phyloP scores from a whole-genome alignment of 2,329 filamentous ascomycete species.

The Aspergillus pseudoglaucus region DNA sequence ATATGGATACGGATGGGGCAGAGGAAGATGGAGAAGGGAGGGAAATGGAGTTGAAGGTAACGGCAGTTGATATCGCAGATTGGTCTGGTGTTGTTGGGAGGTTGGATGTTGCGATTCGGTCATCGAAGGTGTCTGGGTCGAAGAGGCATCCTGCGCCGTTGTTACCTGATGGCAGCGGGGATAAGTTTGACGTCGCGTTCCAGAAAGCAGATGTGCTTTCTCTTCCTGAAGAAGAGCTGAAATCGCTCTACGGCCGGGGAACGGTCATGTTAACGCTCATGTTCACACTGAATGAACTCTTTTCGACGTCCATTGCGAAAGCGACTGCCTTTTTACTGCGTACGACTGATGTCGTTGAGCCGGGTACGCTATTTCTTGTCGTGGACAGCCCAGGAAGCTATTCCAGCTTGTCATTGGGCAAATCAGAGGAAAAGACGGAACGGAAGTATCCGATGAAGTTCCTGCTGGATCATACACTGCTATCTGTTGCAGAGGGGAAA shows the following conservation, averaged over 20 bases:
- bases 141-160: conserved; percentile 26
- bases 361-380: conserved; percentile 67
- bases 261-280: conserved; percentile 67
- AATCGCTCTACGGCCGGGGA: conserved; percentile 23
- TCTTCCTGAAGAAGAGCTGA: conserved; percentile 31
- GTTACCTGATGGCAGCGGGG: conserved; percentile 2
- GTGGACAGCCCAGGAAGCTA: conserved; percentile 93
- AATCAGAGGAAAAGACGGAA: conserved; percentile 32
- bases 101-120: conserved; percentile 52
- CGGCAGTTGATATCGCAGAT: conserved; percentile 73
- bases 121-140: conserved; percentile 21
- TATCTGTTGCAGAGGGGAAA: conserved; percentile 41
- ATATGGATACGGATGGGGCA: conserved; percentile 1
- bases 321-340: conserved; percentile 70
- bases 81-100: conserved; percentile 61
- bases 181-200: conserved; percentile 34
- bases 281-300: conserved; percentile 95
- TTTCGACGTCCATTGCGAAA: conserved; percentile 65
- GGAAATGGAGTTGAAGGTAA: conserved; percentile 33
- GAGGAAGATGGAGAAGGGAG: conserved; percentile 2
- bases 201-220: conserved; percentile 47
- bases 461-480: conserved; percentile 75
- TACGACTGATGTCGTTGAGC: conserved; percentile 53
- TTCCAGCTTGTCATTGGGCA: conserved; percentile 68
- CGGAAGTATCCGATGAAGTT: conserved; percentile 88